Evolutionary conservation across 306 rosid species (phyloP), one percentile per base, ranked within the genome.

Genomic region (Pterocarpus santalinus): DNA sequence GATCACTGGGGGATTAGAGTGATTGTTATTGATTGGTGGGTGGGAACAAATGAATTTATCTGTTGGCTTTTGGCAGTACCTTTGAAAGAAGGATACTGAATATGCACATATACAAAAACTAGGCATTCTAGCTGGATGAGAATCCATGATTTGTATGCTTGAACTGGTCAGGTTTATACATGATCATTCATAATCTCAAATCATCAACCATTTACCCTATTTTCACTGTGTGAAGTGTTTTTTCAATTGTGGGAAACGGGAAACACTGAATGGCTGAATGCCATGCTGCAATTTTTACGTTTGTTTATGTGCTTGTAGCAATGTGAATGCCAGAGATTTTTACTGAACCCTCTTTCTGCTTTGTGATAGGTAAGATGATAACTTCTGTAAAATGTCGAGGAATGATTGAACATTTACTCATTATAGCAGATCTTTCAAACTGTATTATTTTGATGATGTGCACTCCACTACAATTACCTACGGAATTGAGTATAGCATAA

Each of bases 21-120:
- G 53, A 70, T 69, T 82, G 72, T 46, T 52, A 53, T 55, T 52
- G 39, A 57, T 74, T 74, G 86, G 55, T 69, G n/a, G 67, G 62
- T 41, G 55, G 67, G 46, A 43, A 44, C 35, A 11, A 36, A 35
- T 47, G 36, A 13, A 46, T 47, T 53, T 57, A n/a, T 53, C 63
- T 76, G 12, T n/a, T 82, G 55, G 81, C 35, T 15, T 65, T 34
- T 69, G 32, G 69, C 34, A 35, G 62, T 60, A 51, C 53, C 73
- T 8, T 72, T 61, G 44, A 68, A 80, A 17, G 17, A 15, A 44
- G 66, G 34, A 66, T 63, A 33, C 84, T 66, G 70, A 51, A 69
- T 84, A 35, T 73, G 9, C 68, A 39, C 51, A 51, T 55, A 36
- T 62, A 17, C 34, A 78, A 36, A 81, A 64, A 53, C 72, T 44